A percentile compares a stretch with the other conserved stretches of the same genome.
Conservation (phyloP, 129 eudicot species). For the Flaveria brownii region DNA sequence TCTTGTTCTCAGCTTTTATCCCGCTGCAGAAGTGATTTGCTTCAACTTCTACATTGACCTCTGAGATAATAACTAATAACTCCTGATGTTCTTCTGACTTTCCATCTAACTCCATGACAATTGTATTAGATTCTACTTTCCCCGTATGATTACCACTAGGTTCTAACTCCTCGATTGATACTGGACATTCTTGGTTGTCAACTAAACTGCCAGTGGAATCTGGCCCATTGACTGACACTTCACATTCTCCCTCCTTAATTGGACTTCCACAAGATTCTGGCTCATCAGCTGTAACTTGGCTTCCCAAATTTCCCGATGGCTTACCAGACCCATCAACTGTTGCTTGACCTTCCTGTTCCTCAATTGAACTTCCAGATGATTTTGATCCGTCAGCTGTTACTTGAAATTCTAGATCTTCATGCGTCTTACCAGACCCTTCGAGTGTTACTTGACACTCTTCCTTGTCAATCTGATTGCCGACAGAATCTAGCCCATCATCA, state of each 20-base stretch:
- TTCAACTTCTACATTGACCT: conserved; percentile 37
- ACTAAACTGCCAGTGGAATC: conserved; percentile 29
- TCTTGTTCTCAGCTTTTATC: conserved; percentile 35
- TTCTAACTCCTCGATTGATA: conserved; percentile 26
- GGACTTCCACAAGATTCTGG: conserved; percentile 27
- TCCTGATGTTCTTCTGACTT: conserved; percentile 25
- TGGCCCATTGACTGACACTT: conserved; percentile 28
- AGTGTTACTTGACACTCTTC: conserved; percentile 22
- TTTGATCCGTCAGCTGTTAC: conserved; percentile 19
- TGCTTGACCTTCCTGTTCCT: conserved; percentile 23
- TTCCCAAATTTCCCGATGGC: conserved; percentile 26
- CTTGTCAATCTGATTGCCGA: conserved; percentile 10
- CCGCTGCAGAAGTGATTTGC: conserved; percentile 20
- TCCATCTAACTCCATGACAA: not conserved
- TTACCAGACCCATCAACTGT: conserved; percentile 25
- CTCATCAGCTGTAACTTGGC: conserved; percentile 25
- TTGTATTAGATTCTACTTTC: conserved; percentile 17
- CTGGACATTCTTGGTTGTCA: conserved; percentile 30
- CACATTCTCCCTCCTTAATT: conserved; percentile 21
- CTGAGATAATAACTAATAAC: conserved; percentile 18
- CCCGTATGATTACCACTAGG: conserved; percentile 18
- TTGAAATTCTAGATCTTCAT: conserved; percentile 30
- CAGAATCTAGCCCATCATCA: conserved; percentile 20
- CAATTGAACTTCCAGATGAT: conserved; percentile 18
- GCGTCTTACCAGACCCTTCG: conserved; percentile 13